Percentiles rank a stretch among this genome's conserved stretches.
Evolutionary conservation across 139 green algal species (phyloP).

Genomic region (Medakamo hakoo): DNA sequence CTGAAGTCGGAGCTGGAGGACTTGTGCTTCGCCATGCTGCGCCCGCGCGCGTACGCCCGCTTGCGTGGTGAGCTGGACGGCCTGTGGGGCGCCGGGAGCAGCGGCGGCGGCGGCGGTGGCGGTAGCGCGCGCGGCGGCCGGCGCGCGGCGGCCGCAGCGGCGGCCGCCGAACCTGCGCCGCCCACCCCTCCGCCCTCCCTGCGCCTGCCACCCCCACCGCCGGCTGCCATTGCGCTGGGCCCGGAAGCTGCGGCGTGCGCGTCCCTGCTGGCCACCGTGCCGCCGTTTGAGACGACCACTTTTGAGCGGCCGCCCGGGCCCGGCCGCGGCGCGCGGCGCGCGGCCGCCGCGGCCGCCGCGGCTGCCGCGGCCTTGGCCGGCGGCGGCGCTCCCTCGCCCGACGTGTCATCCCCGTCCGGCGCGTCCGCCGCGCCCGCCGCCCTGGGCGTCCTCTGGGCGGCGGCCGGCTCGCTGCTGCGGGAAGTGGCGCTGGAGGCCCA

Average conservation of each 20-base stretch:
- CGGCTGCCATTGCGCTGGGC: background rate
- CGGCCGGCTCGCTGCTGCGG: slow-evolving; percentile 21
- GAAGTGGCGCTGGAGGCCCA: slow-evolving; percentile 31
- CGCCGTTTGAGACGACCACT: slow-evolving; percentile 66
- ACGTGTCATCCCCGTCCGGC: background rate
- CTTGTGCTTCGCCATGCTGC: slow-evolving; percentile 83
- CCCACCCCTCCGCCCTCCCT: background rate
- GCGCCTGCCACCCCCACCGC: background rate
- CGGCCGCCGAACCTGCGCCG: too few species aligned
- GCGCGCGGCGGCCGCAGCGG: slow-evolving; percentile 4
- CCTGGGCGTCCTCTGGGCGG: background rate
- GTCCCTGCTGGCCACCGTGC: slow-evolving; percentile 38
- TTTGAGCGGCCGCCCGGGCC: slow-evolving; percentile 16
- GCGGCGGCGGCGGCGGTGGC: too few species aligned
- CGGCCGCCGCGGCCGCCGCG: background rate
- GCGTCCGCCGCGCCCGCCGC: background rate
- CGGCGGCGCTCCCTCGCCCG: too few species aligned
- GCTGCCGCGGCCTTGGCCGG: too few species aligned
- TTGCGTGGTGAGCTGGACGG: slow-evolving; percentile 33
- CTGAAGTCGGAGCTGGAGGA: slow-evolving; percentile 86
- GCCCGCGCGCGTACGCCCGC: slow-evolving; percentile 38
- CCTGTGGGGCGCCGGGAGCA: slow-evolving; percentile 24
- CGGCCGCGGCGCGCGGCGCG: background rate
- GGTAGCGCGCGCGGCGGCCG: too few species aligned
- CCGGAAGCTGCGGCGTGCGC: background rate